Evolutionary conservation across 805 yeast species (phyloP).

Genomic region (Kregervanrija fluxuum): DNA sequence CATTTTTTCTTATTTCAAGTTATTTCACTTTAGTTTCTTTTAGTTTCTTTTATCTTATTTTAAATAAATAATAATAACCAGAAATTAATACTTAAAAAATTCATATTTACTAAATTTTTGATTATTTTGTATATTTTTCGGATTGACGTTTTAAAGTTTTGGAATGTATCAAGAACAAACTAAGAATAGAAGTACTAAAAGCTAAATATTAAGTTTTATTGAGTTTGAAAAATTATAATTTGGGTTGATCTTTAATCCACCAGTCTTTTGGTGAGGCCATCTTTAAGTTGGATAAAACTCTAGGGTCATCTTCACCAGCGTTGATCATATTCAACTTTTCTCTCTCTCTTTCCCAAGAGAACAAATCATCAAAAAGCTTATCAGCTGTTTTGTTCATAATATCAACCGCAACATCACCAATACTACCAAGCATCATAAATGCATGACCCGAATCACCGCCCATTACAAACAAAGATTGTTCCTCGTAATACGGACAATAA

Average conservation of each 20-base stretch:
- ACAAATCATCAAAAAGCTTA: constrained; percentile 12
- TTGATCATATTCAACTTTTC: constrained; percentile 19
- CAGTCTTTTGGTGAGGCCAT: constrained; percentile 23
- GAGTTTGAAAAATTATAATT: constrained; percentile 4
- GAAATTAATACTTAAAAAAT: too few relatives aligned
- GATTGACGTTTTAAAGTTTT: too few relatives aligned
- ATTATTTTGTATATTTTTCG: background rate
- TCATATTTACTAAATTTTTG: too few relatives aligned
- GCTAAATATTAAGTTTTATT: background rate
- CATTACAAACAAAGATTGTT: constrained; percentile 26
- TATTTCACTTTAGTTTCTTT: too few relatives aligned
- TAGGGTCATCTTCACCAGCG: constrained; percentile 20
- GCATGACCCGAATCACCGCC: constrained; percentile 36
- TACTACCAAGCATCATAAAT: constrained; percentile 30
- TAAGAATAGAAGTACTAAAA: background rate
- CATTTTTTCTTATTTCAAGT: too few relatives aligned
- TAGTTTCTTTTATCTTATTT: too few relatives aligned
- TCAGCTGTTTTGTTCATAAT: constrained; percentile 13
- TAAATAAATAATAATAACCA: too few relatives aligned
- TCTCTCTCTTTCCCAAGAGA: constrained; percentile 24
- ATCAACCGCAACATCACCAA: constrained; percentile 23
- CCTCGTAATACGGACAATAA: constrained; percentile 24
- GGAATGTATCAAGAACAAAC: background rate
- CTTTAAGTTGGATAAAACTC: constrained; percentile 17
- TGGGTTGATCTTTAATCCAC: constrained; percentile 10